These are phyloP conservation scores for Gremmenia infestans DNA, from an alignment of 2,329 filamentous ascomycete species.

Conservation along the genomic window DNA sequence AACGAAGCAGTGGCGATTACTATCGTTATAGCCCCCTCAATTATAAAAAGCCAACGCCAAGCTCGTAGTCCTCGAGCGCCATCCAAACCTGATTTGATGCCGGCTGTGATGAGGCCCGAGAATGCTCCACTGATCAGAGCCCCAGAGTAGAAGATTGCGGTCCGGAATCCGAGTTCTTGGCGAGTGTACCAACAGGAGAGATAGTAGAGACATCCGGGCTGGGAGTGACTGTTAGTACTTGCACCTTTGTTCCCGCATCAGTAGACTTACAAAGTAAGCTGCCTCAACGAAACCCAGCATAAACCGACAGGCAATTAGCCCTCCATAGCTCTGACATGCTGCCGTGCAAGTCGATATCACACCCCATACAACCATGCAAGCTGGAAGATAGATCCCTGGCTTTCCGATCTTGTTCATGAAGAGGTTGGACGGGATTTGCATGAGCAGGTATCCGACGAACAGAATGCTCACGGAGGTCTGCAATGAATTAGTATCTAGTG, in stretches of 20 bases:
- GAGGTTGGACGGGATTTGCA: constrained; percentile 45
- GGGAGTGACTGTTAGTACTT: neutral
- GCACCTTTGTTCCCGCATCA: neutral
- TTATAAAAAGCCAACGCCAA: constrained; percentile 66
- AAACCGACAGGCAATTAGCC: constrained; percentile 42
- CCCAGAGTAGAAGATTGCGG: constrained; percentile 62
- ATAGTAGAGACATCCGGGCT: constrained; percentile 51
- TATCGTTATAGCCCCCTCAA: constrained; percentile 63
- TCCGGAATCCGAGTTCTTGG: constrained; percentile 61
- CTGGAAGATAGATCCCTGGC: constrained; percentile 47
- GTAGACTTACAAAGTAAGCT: constrained; percentile 43
- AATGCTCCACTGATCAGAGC: constrained; percentile 68
- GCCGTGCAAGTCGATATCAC: constrained; percentile 45
- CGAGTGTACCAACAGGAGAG: constrained; percentile 65
- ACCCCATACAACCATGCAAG: constrained; percentile 46
- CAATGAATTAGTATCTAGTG: neutral
- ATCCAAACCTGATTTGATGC: constrained; percentile 63
- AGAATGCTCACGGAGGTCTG: constrained; percentile 38
- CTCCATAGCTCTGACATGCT: constrained; percentile 40
- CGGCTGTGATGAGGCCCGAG: constrained; percentile 58
- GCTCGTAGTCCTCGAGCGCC: constrained; percentile 50
- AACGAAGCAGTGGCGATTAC: constrained; percentile 51
- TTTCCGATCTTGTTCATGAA: constrained; percentile 45
- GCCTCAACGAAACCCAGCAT: constrained; percentile 51
- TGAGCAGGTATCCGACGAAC: constrained; percentile 36